Base-by-base conservation (phyloP, 805 yeast species). In the Myxozyma geophila region DNA sequence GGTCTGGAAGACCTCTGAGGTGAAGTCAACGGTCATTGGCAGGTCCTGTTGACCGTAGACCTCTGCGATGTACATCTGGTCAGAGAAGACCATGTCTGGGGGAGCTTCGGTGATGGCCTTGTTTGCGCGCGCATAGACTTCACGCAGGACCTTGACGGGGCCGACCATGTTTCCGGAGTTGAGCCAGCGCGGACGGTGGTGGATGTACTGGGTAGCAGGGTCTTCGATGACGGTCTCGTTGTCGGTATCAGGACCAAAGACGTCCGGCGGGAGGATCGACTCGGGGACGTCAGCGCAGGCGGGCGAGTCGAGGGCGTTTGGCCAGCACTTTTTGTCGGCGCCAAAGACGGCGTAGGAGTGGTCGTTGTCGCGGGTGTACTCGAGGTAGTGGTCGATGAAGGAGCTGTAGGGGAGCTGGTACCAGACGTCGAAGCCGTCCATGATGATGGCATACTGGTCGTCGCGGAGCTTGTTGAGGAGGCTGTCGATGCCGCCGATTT, bases 281-380 rank as follows among this genome's bases (percentile, higher is more conserved):
- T 64, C 59, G 39, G 69, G 69, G 17, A 64, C 47, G 54, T 58
- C 54, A 0, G 37, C 21, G 49, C 69, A 66, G 21, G 69, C 69
- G 15, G 69, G 62, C 40, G 69, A 58, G 23, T 46, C 37, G 28
- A 21, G 52, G 5, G 47, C 60, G 41, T 66, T 66, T n/a, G 69
- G 69, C 69, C 69, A 66, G 63, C 69, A 66, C 54, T 64, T 66
- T 41, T 66, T 66, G 44, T 66, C 69, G 17, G 69, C 69, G 50
- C 69, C 69, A 35, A 66, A 66, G 36, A 64, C 33, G 40, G 56
- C 64, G 52, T 28, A 5, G 44, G 44, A 9, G 55, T 57, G 35
- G 15, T 50, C 49, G 54, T 21, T 17, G 15, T 28, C 43, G 44
- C 28, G 28, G 33, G 59, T 35, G 39, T 53, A 10, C 36, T 59